Evolutionary conservation across 306 rosid genomes (phyloP).

Genomic region (Gastrolobium bilobum): DNA sequence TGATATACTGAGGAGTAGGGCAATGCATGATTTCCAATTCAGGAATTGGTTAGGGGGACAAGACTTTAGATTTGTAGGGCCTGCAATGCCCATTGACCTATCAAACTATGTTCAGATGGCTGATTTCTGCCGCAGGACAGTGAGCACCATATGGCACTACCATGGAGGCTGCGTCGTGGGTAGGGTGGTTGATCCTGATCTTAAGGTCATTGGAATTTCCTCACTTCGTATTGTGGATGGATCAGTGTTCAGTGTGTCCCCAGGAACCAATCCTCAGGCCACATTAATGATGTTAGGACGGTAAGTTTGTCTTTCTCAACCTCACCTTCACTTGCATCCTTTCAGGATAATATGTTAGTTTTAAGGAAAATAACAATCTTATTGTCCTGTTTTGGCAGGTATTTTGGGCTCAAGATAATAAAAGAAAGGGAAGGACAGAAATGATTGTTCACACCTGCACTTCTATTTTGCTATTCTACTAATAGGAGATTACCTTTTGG

Average conservation of each 20-base stretch:
- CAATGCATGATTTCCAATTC: conserved; percentile 75
- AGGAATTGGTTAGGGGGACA: conserved; percentile 64
- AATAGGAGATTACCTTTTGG: not conserved
- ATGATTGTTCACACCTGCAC: conserved; percentile 23
- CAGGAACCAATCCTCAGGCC: conserved; percentile 97
- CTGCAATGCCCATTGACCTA: conserved; percentile 69
- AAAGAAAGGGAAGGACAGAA: conserved; percentile 50
- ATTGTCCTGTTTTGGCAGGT: conserved; percentile 55
- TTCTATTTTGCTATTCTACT: conserved; percentile 6
- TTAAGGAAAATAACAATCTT: conserved; percentile 12
- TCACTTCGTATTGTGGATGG: conserved; percentile 87
- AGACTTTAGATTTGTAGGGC: conserved; percentile 80
- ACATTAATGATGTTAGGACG: conserved; percentile 92
- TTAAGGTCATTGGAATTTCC: conserved; percentile 61
- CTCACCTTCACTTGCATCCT: not conserved
- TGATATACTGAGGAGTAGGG: conserved; percentile 61
- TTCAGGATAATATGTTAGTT: not conserved
- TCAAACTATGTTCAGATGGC: conserved; percentile 58
- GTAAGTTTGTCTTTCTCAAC: conserved; percentile 26
- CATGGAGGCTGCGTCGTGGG: conserved; percentile 93
- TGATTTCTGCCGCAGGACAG: conserved; percentile 79
- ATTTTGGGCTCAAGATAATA: conserved; percentile 63
- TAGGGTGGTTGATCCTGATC: conserved; percentile 76
- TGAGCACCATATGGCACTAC: conserved; percentile 94
- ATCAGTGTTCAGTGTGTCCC: conserved; percentile 78